These are phyloP conservation scores for Candida oleophila DNA, from an alignment of 805 yeast species.

Conservation along the genomic window DNA sequence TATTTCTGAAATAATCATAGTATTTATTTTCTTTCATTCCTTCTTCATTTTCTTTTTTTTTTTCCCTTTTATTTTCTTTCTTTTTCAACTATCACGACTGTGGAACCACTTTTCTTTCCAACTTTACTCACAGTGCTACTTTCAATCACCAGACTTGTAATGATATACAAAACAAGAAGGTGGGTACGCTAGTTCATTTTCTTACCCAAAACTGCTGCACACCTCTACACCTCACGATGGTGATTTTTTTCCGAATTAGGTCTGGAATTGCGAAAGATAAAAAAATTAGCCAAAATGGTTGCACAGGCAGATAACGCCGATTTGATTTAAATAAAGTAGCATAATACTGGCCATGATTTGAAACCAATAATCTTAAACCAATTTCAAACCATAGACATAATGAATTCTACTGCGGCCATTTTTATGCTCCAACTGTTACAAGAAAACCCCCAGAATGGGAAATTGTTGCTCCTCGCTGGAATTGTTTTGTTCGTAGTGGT, in stretches of 20 bases:
- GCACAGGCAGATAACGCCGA: not conserved
- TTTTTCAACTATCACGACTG: not conserved
- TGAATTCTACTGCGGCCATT: not conserved
- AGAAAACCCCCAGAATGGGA: not conserved
- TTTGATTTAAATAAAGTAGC: not conserved
- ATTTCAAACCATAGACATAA: no score
- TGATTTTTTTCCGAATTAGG: slow-evolving; percentile 6
- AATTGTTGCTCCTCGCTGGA: not conserved
- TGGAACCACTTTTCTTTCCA: no score
- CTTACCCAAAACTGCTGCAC: not conserved
- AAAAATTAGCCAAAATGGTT: not conserved
- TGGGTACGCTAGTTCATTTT: slow-evolving; percentile 1
- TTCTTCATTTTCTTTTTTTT: not conserved
- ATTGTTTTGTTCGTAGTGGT: not conserved
- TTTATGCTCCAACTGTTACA: not conserved
- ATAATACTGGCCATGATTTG: not conserved
- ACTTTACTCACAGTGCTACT: no score
- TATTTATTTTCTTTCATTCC: not conserved
- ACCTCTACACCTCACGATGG: slow-evolving; percentile 2
- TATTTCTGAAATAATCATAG: no score
- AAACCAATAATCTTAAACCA: no score
- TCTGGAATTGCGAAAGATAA: not conserved
- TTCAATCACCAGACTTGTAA: slow-evolving; percentile 3
- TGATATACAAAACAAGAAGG: slow-evolving; percentile 1
- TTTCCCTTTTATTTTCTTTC: not conserved